phyloP scores from a whole-genome alignment of 768 basidiomycete genomes.

The Boletus patriciae region DNA sequence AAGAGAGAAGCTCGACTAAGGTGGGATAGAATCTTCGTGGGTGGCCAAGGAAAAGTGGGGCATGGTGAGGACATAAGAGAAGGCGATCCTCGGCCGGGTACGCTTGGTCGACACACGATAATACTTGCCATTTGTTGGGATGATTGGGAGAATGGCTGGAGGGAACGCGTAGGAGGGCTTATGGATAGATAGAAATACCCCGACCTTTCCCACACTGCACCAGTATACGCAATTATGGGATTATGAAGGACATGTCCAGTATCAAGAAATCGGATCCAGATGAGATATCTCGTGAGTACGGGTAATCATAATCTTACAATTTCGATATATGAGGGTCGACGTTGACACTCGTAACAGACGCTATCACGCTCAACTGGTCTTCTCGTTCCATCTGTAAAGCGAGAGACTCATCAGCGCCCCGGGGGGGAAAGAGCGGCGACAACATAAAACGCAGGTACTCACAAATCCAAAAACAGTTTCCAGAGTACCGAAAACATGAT shows the following conservation, averaged over 20 bases:
- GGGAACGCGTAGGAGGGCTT: conserved; percentile 2
- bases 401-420: neutral
- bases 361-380: conserved; percentile 16
- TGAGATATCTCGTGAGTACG: neutral
- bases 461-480: conserved; percentile 90
- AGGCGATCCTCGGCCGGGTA: conserved; percentile 24
- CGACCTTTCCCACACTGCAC: too few relatives aligned
- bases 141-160: conserved; percentile 24
- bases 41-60: conserved; percentile 36
- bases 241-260: neutral
- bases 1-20: conserved; percentile 48
- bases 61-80: conserved; percentile 37
- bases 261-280: neutral
- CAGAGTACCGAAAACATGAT: conserved; percentile 90
- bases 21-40: conserved; percentile 54
- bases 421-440: too few relatives aligned
- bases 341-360: neutral
- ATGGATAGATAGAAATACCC: conserved; percentile 8
- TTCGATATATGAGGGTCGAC: neutral
- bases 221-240: neutral
- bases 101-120: conserved; percentile 38
- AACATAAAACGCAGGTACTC: conserved; percentile 32
- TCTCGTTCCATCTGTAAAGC: conserved; percentile 36
- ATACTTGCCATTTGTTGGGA: conserved; percentile 46
- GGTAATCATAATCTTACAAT: neutral